These are phyloP conservation scores for Hypoxylon sp. DNA, from an alignment of 2,329 filamentous ascomycete species.

Conservation along the genomic window DNA sequence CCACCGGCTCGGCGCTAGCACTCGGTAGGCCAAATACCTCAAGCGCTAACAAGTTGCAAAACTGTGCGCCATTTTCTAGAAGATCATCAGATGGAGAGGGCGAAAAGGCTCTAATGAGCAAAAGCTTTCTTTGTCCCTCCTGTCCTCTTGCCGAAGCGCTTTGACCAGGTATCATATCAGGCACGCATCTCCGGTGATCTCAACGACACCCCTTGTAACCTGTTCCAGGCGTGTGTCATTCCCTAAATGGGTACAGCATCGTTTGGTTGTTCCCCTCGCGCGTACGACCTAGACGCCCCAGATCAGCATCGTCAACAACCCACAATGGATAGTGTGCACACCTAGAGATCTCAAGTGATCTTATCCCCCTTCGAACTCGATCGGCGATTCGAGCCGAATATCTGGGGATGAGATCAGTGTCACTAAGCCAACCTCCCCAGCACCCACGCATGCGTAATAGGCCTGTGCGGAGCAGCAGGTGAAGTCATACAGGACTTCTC, in stretches of 20 bases:
- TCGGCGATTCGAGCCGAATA: constrained; percentile 31
- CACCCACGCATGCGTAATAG: constrained; percentile 17
- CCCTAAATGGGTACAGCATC: constrained; percentile 20
- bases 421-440: constrained; percentile 10
- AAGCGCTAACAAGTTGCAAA: constrained; percentile 14
- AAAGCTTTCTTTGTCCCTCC: constrained; percentile 14
- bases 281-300: constrained; percentile 5
- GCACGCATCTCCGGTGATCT: constrained; percentile 18
- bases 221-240: constrained; percentile 17
- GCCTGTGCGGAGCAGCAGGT: constrained; percentile 7
- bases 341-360: constrained; percentile 12
- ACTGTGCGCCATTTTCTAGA: constrained; percentile 24
- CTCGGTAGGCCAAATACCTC: constrained; percentile 8
- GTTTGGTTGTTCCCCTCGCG: constrained; percentile 2
- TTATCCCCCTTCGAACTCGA: constrained; percentile 18
- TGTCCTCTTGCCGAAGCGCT: constrained; percentile 10
- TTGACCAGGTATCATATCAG: constrained; percentile 21
- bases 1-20: constrained; percentile 18
- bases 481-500: constrained; percentile 18
- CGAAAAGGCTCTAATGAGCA: constrained; percentile 11
- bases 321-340: constrained; percentile 6
- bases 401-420: constrained; percentile 25
- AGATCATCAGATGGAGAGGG: constrained; percentile 16
- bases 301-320: constrained; percentile 6
- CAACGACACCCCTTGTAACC: constrained; percentile 12